These are phyloP conservation scores for Caryopteris hybrid DNA, from an alignment of 305 asterid species.

Conservation along the genomic window DNA sequence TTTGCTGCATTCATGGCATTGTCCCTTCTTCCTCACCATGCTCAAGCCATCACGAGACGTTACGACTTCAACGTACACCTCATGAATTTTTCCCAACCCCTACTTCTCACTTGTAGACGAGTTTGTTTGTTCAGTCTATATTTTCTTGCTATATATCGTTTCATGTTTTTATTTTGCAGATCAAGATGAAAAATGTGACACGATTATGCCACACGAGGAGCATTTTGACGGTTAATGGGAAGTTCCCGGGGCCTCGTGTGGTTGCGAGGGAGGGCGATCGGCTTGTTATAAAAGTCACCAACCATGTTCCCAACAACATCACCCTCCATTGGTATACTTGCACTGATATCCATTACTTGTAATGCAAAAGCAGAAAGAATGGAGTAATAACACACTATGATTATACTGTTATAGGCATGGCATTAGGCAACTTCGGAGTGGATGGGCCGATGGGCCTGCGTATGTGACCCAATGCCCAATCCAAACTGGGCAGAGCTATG, in stretches of 20 bases:
- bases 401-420: slow-evolving; percentile 34
- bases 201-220: slow-evolving; percentile 53
- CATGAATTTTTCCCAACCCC: too few relatives aligned
- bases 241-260: slow-evolving; percentile 51
- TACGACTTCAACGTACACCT: slow-evolving; percentile 39
- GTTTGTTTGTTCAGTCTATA: too few relatives aligned
- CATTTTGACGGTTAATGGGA: slow-evolving; percentile 52
- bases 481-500: slow-evolving; percentile 35
- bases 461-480: slow-evolving; percentile 42
- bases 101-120: too few relatives aligned
- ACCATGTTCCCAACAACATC: slow-evolving; percentile 46
- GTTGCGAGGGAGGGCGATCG: slow-evolving; percentile 57
- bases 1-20: slow-evolving; percentile 20
- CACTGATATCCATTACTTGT: too few relatives aligned
- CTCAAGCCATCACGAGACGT: slow-evolving; percentile 40
- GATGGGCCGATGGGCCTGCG: slow-evolving; percentile 49
- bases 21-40: slow-evolving; percentile 29
- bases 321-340: slow-evolving; percentile 51
- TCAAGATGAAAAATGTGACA: slow-evolving; percentile 45
- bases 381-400: neutral
- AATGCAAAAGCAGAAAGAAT: too few relatives aligned
- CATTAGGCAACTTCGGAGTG: slow-evolving; percentile 41
- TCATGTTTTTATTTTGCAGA: slow-evolving; percentile 19
- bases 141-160: too few relatives aligned
- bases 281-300: slow-evolving; percentile 41